Evolutionary conservation across 148 eudicot genomes (phyloP).

Genomic region (Camellia granthamiana): DNA sequence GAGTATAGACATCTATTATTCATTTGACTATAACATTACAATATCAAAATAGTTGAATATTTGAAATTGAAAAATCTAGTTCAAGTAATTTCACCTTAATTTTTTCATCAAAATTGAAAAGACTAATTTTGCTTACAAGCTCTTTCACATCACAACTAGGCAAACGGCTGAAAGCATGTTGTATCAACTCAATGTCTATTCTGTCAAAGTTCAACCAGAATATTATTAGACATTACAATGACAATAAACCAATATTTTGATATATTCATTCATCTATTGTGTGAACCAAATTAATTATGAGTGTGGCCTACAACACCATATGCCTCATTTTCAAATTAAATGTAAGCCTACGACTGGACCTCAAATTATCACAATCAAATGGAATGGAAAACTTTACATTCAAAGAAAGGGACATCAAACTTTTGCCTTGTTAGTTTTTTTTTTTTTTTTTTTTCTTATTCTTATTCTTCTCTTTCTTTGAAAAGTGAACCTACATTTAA

Average conservation of each 20-base stretch:
- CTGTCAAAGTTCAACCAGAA: not conserved
- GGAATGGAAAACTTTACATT: too few species aligned
- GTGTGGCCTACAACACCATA: too few species aligned
- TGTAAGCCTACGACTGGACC: too few species aligned
- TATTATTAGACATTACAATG: not conserved
- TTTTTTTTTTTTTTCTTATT: too few species aligned
- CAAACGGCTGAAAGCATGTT: not conserved
- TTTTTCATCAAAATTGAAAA: not conserved
- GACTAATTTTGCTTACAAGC: not conserved
- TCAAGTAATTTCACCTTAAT: not conserved
- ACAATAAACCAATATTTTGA: not conserved
- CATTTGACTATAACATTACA: not conserved
- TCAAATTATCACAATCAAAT: too few species aligned
- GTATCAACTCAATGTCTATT: not conserved
- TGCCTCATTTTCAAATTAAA: too few species aligned
- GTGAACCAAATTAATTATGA: not conserved
- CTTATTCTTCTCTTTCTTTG: too few species aligned
- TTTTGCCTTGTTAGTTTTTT: too few species aligned
- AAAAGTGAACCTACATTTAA: too few species aligned
- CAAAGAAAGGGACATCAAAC: too few species aligned
- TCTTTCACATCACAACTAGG: not conserved
- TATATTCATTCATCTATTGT: not conserved
- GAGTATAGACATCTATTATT: not conserved
- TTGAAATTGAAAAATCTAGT: not conserved
- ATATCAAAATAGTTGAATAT: not conserved